phyloP scores from a whole-genome alignment of 345 rosid species.

The Camelina sativa region DNA sequence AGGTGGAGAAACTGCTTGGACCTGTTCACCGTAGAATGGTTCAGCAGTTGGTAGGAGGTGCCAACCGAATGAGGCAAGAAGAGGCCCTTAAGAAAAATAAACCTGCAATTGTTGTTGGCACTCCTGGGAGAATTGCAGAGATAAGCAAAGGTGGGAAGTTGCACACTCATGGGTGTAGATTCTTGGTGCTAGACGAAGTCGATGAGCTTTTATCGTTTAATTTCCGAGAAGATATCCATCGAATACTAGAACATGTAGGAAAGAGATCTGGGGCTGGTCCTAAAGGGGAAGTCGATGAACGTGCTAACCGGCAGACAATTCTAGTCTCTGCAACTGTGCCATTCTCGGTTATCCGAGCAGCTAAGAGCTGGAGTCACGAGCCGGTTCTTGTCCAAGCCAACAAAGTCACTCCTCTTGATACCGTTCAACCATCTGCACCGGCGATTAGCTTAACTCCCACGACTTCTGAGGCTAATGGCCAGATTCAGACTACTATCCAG shows the following conservation, averaged over 20 bases:
- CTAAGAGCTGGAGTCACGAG: slow-evolving; percentile 82
- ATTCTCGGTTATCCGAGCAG: slow-evolving; percentile 85
- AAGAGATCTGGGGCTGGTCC: slow-evolving; percentile 63
- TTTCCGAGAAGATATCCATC: slow-evolving; percentile 85
- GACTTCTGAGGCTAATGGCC: slow-evolving; percentile 47
- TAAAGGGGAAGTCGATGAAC: slow-evolving; percentile 45
- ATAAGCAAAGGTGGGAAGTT: slow-evolving; percentile 95
- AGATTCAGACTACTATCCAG: slow-evolving; percentile 59
- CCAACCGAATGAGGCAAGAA: slow-evolving; percentile 92
- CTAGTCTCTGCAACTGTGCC: slow-evolving; percentile 97
- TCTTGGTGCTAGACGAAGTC: slow-evolving; percentile 89
- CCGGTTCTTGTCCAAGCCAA: slow-evolving; percentile 88
- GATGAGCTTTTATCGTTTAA: slow-evolving; percentile 93
- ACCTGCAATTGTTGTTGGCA: slow-evolving; percentile 87
- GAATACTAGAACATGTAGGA: slow-evolving; percentile 89
- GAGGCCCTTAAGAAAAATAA: slow-evolving; percentile 95
- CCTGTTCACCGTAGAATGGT: slow-evolving; percentile 74
- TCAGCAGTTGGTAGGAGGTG: slow-evolving; percentile 98
- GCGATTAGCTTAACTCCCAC: slow-evolving; percentile 49
- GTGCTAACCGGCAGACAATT: slow-evolving; percentile 66
- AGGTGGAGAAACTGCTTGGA: slow-evolving; percentile 83
- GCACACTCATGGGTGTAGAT: slow-evolving; percentile 84
- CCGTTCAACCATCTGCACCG: slow-evolving; percentile 55
- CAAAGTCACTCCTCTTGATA: slow-evolving; percentile 64
- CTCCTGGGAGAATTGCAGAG: slow-evolving; percentile 94